Percentiles rank a stretch among this genome's conserved stretches.
Conservation (phyloP, 352 stramenopile species). For the Pythium oligandrum region DNA sequence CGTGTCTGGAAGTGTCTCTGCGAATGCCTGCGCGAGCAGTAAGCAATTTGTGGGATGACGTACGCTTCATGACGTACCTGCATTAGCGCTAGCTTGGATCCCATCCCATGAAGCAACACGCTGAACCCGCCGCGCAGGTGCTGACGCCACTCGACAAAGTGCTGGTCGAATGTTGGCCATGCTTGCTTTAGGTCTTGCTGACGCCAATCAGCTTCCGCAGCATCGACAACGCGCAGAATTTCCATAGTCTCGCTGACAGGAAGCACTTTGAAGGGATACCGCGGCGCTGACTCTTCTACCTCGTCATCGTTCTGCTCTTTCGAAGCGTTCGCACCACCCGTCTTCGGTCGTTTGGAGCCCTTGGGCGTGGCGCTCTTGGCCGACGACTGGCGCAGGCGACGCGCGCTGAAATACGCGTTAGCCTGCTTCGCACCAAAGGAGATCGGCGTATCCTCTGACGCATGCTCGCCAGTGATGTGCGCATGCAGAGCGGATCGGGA, state of each 20-base stretch:
- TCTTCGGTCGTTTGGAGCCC: neutral
- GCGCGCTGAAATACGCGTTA: conserved; percentile 13
- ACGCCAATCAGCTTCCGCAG: conserved; percentile 10
- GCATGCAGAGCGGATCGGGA: no score
- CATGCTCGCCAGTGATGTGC: no score
- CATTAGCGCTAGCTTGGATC: conserved; percentile 13
- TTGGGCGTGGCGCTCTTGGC: neutral
- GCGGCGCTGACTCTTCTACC: neutral
- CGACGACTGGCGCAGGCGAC: neutral
- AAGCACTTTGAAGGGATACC: conserved; percentile 1
- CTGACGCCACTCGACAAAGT: conserved; percentile 2
- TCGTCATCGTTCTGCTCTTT: neutral
- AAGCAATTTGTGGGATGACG: neutral
- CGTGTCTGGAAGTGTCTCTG: conserved; percentile 2
- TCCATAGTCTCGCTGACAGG: conserved; percentile 7
- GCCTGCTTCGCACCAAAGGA: conserved; percentile 3
- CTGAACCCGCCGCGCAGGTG: conserved; percentile 13
- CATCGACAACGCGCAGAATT: conserved; percentile 8
- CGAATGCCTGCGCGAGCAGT: conserved; percentile 7
- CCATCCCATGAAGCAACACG: conserved; percentile 14
- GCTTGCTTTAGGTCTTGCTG: neutral
- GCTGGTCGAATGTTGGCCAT: conserved; percentile 9
- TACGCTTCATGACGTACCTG: conserved; percentile 8
- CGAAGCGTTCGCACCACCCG: neutral
- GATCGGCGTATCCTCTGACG: no score